phyloP scores from a whole-genome alignment of 2,329 filamentous ascomycete species.

The Diaporthe vaccinii region DNA sequence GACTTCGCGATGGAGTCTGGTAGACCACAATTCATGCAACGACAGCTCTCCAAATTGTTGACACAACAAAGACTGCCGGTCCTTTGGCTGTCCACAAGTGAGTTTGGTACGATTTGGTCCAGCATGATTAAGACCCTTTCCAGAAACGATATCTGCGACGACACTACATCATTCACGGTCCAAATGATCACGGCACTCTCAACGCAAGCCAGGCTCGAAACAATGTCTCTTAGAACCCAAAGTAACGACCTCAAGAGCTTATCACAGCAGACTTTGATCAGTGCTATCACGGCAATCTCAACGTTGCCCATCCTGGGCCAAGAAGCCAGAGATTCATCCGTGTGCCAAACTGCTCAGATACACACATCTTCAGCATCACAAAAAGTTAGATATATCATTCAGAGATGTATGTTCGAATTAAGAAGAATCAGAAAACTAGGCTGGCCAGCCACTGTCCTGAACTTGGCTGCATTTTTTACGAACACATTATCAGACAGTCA shows the following conservation, averaged over 20 bases:
- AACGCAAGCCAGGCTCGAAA: constrained; percentile 20
- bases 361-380: constrained; percentile 36
- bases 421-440: constrained; percentile 35
- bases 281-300: constrained; percentile 56
- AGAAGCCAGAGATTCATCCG: constrained; percentile 35
- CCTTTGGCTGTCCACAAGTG: constrained; percentile 60
- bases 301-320: constrained; percentile 51
- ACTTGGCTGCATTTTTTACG: constrained; percentile 36
- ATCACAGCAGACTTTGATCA: constrained; percentile 56
- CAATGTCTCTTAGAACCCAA: constrained; percentile 20
- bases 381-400: constrained; percentile 48
- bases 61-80: constrained; percentile 51
- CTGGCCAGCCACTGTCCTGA: constrained; percentile 37
- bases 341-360: neutral
- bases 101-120: constrained; percentile 58
- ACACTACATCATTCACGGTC: constrained; percentile 54
- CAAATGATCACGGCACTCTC: constrained; percentile 52
- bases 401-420: constrained; percentile 38
- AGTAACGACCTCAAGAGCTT: constrained; percentile 40
- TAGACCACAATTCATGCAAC: constrained; percentile 52
- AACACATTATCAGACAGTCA: constrained; percentile 18
- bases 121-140: constrained; percentile 53
- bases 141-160: constrained; percentile 47
- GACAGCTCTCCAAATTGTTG: constrained; percentile 54
- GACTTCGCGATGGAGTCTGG: constrained; percentile 51